phyloP scores from a whole-genome alignment of 345 rosid species.

The Ceriops decandra region DNA sequence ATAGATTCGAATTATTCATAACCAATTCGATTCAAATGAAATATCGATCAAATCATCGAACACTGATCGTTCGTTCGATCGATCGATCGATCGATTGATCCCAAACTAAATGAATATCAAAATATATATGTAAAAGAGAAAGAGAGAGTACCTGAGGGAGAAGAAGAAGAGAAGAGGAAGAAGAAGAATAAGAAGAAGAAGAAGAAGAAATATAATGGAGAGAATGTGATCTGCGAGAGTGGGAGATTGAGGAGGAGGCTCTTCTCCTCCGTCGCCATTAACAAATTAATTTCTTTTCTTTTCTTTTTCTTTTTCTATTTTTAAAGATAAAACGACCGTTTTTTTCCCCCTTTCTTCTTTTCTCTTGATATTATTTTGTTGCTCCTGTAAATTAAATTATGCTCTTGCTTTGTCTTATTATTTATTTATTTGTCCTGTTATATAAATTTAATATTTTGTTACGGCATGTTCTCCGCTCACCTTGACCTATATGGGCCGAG shows the following conservation, averaged over 20 bases:
- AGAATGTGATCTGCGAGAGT: conserved; percentile 22
- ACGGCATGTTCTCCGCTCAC: too few species aligned
- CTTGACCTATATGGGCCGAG: too few species aligned
- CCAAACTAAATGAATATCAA: neutral
- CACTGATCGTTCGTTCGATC: conserved; percentile 8
- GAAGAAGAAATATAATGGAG: conserved; percentile 4
- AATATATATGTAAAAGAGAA: neutral
- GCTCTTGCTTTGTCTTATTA: neutral
- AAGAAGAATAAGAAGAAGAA: too few species aligned
- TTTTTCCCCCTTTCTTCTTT: conserved; percentile 4
- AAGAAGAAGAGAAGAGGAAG: too few species aligned
- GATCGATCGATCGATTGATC: conserved; percentile 16
- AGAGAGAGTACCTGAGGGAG: too few species aligned
- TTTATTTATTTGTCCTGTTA: neutral
- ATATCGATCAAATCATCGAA: conserved; percentile 2
- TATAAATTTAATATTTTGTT: neutral
- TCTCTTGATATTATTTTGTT: neutral
- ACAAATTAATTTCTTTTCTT: neutral
- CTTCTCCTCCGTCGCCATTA: conserved; percentile 49
- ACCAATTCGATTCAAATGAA: neutral
- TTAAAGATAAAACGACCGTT: conserved; percentile 18
- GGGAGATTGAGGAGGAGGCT: conserved; percentile 28
- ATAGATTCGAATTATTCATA: too few species aligned
- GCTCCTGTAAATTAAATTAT: neutral
- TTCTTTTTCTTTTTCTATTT: neutral